Evolutionary conservation across 148 eudicot genomes (phyloP).

Genomic region (Camellia granthamiana): DNA sequence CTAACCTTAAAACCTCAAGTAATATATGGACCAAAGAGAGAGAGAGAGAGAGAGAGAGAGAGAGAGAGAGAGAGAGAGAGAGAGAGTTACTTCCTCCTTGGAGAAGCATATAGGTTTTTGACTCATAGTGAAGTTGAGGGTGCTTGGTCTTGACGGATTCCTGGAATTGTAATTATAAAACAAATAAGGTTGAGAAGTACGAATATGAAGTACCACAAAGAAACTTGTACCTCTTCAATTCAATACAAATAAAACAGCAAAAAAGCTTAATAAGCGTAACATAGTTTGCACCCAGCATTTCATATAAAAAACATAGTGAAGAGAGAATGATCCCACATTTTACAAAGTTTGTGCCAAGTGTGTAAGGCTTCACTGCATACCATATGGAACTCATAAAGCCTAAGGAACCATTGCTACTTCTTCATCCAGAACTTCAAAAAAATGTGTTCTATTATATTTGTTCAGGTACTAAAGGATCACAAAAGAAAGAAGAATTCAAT

Average conservation of each 20-base stretch:
- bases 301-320: not conserved
- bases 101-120: slow-evolving; percentile 83
- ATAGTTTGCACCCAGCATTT: not conserved
- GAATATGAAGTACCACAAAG: not conserved
- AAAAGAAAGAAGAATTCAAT: not conserved
- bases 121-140: slow-evolving; percentile 96
- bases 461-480: not conserved
- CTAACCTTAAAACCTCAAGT: not conserved
- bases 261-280: not conserved
- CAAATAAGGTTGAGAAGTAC: slow-evolving; percentile 8
- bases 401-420: not conserved
- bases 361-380: slow-evolving; percentile 1
- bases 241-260: not conserved
- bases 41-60: too few species aligned
- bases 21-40: not conserved
- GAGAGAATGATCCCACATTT: not conserved
- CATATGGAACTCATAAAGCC: not conserved
- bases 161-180: slow-evolving; percentile 35
- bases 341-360: not conserved
- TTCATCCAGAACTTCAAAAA: not conserved
- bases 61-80: slow-evolving; percentile 14
- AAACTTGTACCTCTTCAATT: not conserved
- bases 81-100: slow-evolving; percentile 94
- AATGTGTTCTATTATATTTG: not conserved
- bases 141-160: slow-evolving; percentile 93